Evolutionary conservation across 805 yeast species (phyloP).

Genomic region (Scheffersomyces coipomensis): DNA sequence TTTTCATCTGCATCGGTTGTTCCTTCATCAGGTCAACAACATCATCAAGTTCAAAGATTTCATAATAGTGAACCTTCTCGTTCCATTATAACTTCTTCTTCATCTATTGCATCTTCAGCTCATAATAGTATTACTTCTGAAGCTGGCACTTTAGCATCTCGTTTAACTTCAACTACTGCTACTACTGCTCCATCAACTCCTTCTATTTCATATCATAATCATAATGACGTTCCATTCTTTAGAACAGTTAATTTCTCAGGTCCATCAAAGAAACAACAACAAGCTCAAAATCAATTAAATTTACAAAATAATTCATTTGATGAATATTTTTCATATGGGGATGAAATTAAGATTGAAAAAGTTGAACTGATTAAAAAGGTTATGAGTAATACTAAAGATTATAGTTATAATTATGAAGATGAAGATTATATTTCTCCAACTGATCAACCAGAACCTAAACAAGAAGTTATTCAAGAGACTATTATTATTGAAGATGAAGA

Average conservation of each 20-base stretch:
- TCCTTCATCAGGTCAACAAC: too few relatives aligned
- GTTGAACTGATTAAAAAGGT: constrained; percentile 8
- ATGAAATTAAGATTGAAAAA: constrained; percentile 8
- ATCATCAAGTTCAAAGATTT: neutral
- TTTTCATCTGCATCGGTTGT: too few relatives aligned
- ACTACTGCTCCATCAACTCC: constrained; percentile 1
- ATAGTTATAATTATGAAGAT: neutral
- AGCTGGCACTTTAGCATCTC: neutral
- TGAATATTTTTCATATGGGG: constrained; percentile 36
- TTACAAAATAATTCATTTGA: constrained; percentile 26
- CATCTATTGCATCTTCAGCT: neutral
- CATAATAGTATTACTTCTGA: neutral
- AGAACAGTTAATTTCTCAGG: constrained; percentile 30
- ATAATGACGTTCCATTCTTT: constrained; percentile 31
- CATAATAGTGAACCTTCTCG: neutral
- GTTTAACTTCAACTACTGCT: neutral
- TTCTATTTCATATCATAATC: neutral
- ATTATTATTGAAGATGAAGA: constrained; percentile 13
- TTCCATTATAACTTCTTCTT: neutral
- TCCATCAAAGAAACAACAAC: constrained; percentile 19
- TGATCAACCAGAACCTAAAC: constrained; percentile 7
- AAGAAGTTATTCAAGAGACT: neutral
- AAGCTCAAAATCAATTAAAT: neutral
- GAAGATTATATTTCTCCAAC: constrained; percentile 8
- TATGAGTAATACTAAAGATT: constrained; percentile 1